Conservation (phyloP, 495 filamentous ascomycete species). For the Neurospora tetrasperma region DNA sequence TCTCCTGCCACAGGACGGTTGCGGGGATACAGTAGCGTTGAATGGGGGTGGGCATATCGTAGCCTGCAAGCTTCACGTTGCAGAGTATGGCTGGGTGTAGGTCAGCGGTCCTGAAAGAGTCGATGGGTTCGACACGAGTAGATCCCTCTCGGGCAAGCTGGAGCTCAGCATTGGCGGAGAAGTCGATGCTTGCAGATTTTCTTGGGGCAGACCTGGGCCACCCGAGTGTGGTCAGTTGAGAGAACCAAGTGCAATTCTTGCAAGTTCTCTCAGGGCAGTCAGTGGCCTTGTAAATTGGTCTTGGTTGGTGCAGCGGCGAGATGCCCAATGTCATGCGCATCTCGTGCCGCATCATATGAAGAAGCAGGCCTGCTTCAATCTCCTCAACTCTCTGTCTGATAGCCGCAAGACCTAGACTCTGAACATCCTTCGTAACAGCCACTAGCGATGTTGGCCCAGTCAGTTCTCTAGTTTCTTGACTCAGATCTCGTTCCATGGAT, state of each 20-base stretch:
- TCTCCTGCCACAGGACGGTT: neutral
- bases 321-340: neutral
- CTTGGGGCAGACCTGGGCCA: too few species aligned
- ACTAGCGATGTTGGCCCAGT: constrained; percentile 36
- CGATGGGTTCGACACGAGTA: constrained; percentile 42
- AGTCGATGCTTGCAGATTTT: too few species aligned
- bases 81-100: constrained; percentile 73
- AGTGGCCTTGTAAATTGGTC: neutral
- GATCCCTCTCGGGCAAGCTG: constrained; percentile 50
- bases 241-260: neutral
- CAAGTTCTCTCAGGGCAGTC: neutral
- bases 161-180: constrained; percentile 47
- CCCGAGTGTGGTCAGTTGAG: too few species aligned
- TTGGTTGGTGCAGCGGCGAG: neutral
- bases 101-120: constrained; percentile 62
- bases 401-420: constrained; percentile 31
- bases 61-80: constrained; percentile 61
- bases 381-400: constrained; percentile 53
- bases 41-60: constrained; percentile 65
- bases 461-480: constrained; percentile 37
- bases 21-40: constrained; percentile 77
- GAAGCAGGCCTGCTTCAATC: constrained; percentile 57
- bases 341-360: constrained; percentile 34
- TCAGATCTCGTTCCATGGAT: constrained; percentile 24
- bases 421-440: constrained; percentile 47